Evolutionary conservation across 75 land plant genomes (phyloP).

Genomic region (Sequoia sempervirens): DNA sequence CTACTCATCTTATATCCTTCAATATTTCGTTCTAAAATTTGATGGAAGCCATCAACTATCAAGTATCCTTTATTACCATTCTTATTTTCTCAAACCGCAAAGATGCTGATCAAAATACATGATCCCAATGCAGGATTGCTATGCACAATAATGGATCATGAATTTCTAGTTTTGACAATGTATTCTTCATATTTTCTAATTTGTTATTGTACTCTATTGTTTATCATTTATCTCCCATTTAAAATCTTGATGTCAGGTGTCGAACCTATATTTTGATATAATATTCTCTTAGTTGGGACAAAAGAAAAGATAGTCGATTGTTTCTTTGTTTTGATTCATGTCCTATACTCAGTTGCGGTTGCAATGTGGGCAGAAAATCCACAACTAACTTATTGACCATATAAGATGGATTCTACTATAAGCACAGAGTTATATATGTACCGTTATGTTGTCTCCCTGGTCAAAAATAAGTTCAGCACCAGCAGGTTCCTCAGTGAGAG

Average conservation of each 20-base stretch:
- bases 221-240: not conserved
- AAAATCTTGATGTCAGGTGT: not conserved
- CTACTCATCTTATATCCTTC: not conserved
- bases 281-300: not conserved
- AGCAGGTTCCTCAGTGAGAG: conserved; percentile 98
- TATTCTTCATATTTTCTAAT: not conserved
- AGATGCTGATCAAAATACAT: not conserved
- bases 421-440: conserved; percentile 9
- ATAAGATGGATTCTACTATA: not conserved
- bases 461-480: conserved; percentile 98
- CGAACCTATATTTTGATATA: not conserved
- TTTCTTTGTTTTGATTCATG: not conserved
- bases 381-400: not conserved
- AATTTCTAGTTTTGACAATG: not conserved
- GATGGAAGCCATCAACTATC: not conserved
- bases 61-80: not conserved
- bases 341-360: not conserved
- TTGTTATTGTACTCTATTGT: not conserved
- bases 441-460: conserved; percentile 98
- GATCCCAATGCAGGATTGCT: not conserved
- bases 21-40: not conserved
- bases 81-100: not conserved
- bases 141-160: not conserved
- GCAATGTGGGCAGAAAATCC: not conserved
- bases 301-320: not conserved